These are phyloP conservation scores for Babesia bovis DNA, from an alignment of 169 alveolate genomes.

Conservation along the genomic window DNA sequence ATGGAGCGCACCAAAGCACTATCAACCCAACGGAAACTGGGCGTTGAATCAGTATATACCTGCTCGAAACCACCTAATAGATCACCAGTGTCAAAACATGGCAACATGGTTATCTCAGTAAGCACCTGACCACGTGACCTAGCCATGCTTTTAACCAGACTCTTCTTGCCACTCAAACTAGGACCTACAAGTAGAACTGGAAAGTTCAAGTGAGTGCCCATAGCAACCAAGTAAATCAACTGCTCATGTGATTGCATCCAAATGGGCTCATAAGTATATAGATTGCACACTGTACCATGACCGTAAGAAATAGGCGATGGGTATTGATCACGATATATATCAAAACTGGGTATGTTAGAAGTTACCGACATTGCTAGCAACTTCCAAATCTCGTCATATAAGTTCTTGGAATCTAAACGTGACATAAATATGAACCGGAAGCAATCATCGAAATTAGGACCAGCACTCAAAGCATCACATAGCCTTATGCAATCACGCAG, in stretches of 20 bases:
- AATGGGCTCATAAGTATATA: constrained; percentile 14
- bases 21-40: constrained; percentile 77
- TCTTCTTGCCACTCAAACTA: constrained; percentile 63
- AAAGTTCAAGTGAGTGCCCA: constrained; percentile 18
- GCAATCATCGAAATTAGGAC: constrained; percentile 4
- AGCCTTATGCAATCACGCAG: constrained; percentile 45
- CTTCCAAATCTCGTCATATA: neutral
- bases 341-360: neutral
- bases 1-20: constrained; percentile 87
- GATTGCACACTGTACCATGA: neutral
- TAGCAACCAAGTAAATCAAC: constrained; percentile 1
- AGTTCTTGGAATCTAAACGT: constrained; percentile 2
- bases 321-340: neutral
- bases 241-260: constrained; percentile 40
- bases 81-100: constrained; percentile 79
- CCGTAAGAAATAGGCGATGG: neutral
- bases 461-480: constrained; percentile 14
- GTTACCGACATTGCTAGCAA: neutral
- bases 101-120: constrained; percentile 72
- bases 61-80: constrained; percentile 83
- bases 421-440: constrained; percentile 37
- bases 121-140: constrained; percentile 40
- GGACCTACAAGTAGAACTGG: constrained; percentile 72
- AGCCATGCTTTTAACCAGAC: constrained; percentile 57
- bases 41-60: constrained; percentile 16